Conservation (phyloP, 306 rosid genomes). For the Gynostemma pentaphyllum region DNA sequence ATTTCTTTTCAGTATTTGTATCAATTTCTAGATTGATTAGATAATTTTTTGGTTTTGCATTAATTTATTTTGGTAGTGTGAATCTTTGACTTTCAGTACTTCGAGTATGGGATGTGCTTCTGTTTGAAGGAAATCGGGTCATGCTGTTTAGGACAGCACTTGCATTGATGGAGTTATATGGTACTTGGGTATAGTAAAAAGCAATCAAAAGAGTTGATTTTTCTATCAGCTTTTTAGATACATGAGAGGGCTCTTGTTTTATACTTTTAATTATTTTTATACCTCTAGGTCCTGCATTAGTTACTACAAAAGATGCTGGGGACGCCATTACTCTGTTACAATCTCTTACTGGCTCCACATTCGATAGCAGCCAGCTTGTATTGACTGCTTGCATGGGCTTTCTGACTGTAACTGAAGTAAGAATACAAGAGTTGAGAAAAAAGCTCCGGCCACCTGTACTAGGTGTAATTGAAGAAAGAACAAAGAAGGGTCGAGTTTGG, state of each 20-base stretch:
- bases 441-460: constrained; percentile 70
- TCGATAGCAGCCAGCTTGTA: constrained; percentile 94
- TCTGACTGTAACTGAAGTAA: constrained; percentile 67
- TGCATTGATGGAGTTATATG: constrained; percentile 87
- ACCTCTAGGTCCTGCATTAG: constrained; percentile 60
- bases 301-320: constrained; percentile 88
- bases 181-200: constrained; percentile 31
- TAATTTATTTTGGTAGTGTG: constrained; percentile 2
- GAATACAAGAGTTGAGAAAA: constrained; percentile 59
- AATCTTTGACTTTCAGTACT: constrained; percentile 40
- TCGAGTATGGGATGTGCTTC: constrained; percentile 93
- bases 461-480: constrained; percentile 57
- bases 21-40: constrained; percentile 9
- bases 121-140: constrained; percentile 85
- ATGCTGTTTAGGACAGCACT: constrained; percentile 92
- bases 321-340: constrained; percentile 80
- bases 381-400: constrained; percentile 91
- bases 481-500: constrained; percentile 48
- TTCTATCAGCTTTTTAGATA: neutral
- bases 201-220: constrained; percentile 1
- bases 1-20: neutral
- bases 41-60: neutral
- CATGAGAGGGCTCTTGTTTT: neutral
- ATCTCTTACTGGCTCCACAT: constrained; percentile 79
- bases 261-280: constrained; percentile 9